phyloP scores from a whole-genome alignment of 108 stramenopile genomes.

The Craspedostauros australis region DNA sequence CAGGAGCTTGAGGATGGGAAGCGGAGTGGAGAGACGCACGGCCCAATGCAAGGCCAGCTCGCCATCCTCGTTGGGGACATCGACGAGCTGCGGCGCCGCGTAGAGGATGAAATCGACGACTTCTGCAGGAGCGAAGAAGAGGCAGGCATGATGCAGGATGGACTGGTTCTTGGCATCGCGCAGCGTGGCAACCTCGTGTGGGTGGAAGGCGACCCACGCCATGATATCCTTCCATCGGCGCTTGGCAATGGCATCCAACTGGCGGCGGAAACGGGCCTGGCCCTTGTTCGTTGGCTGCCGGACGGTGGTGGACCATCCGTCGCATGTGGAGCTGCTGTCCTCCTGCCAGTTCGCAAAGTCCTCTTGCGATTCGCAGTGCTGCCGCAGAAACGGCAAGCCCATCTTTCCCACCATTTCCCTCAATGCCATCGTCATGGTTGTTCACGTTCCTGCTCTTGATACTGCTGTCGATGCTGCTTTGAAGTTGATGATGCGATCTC shows the following conservation, averaged over 20 bases:
- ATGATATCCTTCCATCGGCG: conserved; percentile 21
- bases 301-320: too few relatives aligned
- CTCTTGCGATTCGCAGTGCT: too few relatives aligned
- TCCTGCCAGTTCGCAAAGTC: too few relatives aligned
- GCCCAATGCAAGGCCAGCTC: conserved; percentile 35
- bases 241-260: conserved; percentile 19
- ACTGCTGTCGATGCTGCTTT: too few relatives aligned
- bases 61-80: conserved; percentile 20
- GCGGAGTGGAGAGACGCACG: conserved; percentile 15
- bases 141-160: conserved; percentile 17
- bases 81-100: conserved; percentile 21
- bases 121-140: conserved; percentile 19
- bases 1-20: conserved; percentile 4
- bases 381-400: too few relatives aligned
- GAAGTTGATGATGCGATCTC: too few relatives aligned
- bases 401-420: too few relatives aligned
- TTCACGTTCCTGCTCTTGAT: too few relatives aligned
- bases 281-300: too few relatives aligned
- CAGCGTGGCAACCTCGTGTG: conserved; percentile 13
- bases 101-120: conserved; percentile 22
- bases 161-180: conserved; percentile 24
- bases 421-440: too few relatives aligned
- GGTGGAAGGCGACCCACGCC: conserved; percentile 26
- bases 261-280: too few relatives aligned
- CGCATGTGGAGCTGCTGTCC: too few relatives aligned